These are phyloP conservation scores for Gardenia jasminoides DNA, from an alignment of 257 asterid species.

Conservation along the genomic window DNA sequence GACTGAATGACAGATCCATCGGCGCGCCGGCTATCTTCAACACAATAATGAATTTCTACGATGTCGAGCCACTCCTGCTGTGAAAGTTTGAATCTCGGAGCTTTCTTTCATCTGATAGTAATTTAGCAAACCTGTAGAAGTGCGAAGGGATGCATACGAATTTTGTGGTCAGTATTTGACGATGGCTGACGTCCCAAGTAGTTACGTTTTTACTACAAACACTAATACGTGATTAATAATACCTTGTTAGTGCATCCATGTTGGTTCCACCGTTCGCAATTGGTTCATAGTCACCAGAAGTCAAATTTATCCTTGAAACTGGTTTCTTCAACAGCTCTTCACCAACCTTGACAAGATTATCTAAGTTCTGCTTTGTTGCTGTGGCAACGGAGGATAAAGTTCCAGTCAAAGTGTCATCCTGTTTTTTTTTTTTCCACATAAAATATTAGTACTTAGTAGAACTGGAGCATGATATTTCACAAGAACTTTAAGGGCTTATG, in stretches of 20 bases:
- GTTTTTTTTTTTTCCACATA: neutral
- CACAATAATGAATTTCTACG: neutral
- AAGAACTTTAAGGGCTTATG: neutral
- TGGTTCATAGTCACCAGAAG: slow-evolving; percentile 41
- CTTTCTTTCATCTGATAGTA: slow-evolving; percentile 51
- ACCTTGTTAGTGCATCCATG: slow-evolving; percentile 48
- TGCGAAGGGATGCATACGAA: neutral
- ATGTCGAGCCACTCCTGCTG: neutral
- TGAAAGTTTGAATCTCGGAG: slow-evolving; percentile 11
- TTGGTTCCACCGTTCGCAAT: slow-evolving; percentile 44
- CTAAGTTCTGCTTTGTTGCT: slow-evolving; percentile 48
- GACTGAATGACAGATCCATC: neutral
- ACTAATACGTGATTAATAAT: neutral
- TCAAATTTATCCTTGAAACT: slow-evolving; percentile 38
- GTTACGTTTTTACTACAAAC: neutral
- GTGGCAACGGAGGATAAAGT: slow-evolving; percentile 32
- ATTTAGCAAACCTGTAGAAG: slow-evolving; percentile 43
- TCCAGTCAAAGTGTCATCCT: slow-evolving; percentile 51
- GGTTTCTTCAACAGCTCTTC: slow-evolving; percentile 47
- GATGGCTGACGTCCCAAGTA: neutral
- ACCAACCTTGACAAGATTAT: slow-evolving; percentile 46
- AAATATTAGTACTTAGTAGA: neutral
- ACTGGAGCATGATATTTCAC: neutral
- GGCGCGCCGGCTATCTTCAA: neutral
- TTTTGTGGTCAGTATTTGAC: neutral